A percentile compares a stretch with the other conserved stretches of the same genome.
phyloP scores from a whole-genome alignment of 106 monocot genomes.

The Phalaenopsis aphrodite region DNA sequence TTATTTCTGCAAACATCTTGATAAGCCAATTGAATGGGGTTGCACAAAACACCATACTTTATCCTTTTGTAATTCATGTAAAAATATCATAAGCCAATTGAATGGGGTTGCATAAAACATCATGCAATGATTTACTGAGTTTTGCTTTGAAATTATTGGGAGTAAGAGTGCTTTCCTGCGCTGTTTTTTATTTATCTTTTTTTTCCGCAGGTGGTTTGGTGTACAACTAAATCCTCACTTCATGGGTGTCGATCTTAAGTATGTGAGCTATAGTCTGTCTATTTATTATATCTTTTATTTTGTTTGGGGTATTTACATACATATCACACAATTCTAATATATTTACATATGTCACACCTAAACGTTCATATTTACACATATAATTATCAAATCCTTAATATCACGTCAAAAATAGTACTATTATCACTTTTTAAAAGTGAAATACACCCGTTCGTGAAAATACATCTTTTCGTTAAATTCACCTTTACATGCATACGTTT shows the following conservation, averaged over 20 bases:
- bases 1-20: neutral
- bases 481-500: too few species aligned
- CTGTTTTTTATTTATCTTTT: neutral
- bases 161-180: neutral
- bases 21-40: neutral
- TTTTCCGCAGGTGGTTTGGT: slow-evolving; percentile 74
- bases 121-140: neutral
- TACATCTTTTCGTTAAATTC: too few species aligned
- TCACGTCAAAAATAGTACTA: too few species aligned
- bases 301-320: too few species aligned
- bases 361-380: too few species aligned
- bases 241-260: slow-evolving; percentile 95
- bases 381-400: too few species aligned
- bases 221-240: slow-evolving; percentile 92
- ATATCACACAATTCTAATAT: too few species aligned
- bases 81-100: neutral
- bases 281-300: neutral
- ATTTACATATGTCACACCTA: too few species aligned
- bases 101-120: too few species aligned
- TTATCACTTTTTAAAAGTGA: too few species aligned
- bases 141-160: neutral
- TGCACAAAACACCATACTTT: neutral
- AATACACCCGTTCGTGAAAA: too few species aligned
- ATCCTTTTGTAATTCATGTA: neutral
- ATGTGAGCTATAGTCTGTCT: slow-evolving; percentile 19